Base-by-base conservation (phyloP, 2,329 filamentous ascomycete species). In the Lachnellula occidentalis region DNA sequence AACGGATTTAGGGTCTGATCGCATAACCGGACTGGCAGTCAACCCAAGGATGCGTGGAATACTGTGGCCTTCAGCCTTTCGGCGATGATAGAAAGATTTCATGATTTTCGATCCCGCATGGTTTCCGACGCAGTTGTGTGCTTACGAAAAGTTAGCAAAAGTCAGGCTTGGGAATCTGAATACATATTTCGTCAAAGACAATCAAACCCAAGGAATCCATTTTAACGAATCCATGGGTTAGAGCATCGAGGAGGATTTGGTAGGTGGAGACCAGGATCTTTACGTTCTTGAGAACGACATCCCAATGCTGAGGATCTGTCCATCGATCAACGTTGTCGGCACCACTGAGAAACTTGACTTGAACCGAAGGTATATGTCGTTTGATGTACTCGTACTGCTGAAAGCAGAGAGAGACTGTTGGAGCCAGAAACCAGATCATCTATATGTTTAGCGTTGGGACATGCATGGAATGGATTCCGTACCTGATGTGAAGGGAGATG, bases 361-460 rank as follows among this genome's bases (percentile, higher is more conserved):
- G 74, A 53, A 79, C 74, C 1, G 71, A 63, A 11, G 81, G 78
- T 2, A 89, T 78, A 54, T 89, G 82, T 1, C 75, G 67, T 9
- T 73, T 70, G 48, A 92, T 77, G 19, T 83, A 81, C 2, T 74
- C 70, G 61, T 76, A 74, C 64, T 92, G 88, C 61, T 92, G 88
- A 5, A 73, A 64, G 54, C 84, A 87, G 1, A 92, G 74, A 1
- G 80, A 73, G 4, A 89, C 78, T 0, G 85, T 91, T 0, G 87
- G 87, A 0, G 84, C 80, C 41, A 90, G 72, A 62, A 92, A 90
- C 88, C 88, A 92, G 9, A 88, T 74, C 4, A 83, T 68, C 82
- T 60, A 67, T 34, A 31, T 9, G 8, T 24, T 55, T 34, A 62
- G 57, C 14, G 43, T 14, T 14, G n/a, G 48, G 14, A 19, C 22